These are phyloP conservation scores for Calonectria naviculata DNA, from an alignment of 2,329 filamentous ascomycete genomes.

Conservation along the genomic window DNA sequence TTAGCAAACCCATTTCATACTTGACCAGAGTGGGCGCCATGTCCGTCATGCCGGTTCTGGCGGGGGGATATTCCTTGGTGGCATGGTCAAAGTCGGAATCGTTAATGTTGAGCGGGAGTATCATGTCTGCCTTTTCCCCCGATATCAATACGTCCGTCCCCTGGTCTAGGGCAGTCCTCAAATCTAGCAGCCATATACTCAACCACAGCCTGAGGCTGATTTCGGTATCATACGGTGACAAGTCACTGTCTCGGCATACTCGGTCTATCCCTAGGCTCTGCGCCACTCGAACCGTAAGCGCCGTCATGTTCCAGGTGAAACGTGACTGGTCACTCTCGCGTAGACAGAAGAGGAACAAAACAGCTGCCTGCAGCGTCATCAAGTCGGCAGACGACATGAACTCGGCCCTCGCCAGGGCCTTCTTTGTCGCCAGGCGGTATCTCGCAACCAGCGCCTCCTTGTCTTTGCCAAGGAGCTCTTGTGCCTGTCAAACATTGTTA, in stretches of 20 bases:
- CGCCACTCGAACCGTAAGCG: conserved; percentile 18
- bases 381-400: conserved; percentile 19
- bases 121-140: background rate
- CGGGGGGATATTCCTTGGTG: background rate
- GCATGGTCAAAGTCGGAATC: conserved; percentile 15
- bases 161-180: conserved; percentile 16
- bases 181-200: conserved; percentile 18
- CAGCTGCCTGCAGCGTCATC: conserved; percentile 18
- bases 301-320: conserved; percentile 18
- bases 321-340: conserved; percentile 13
- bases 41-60: conserved; percentile 23
- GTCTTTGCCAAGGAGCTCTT: conserved; percentile 15
- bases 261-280: conserved; percentile 17
- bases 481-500: conserved; percentile 10
- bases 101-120: conserved; percentile 20
- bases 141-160: conserved; percentile 13
- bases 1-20: conserved; percentile 14
- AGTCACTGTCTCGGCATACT: background rate
- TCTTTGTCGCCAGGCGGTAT: conserved; percentile 14
- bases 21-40: conserved; percentile 19
- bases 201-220: conserved; percentile 23
- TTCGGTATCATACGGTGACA: conserved; percentile 10
- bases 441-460: conserved; percentile 17
- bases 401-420: conserved; percentile 18
- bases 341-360: conserved; percentile 12